A percentile compares a stretch with the other conserved stretches of the same genome.
These are phyloP conservation scores for Scolecobasidium constrictum DNA, from an alignment of 2,329 filamentous ascomycete genomes.

Conservation along the genomic window DNA sequence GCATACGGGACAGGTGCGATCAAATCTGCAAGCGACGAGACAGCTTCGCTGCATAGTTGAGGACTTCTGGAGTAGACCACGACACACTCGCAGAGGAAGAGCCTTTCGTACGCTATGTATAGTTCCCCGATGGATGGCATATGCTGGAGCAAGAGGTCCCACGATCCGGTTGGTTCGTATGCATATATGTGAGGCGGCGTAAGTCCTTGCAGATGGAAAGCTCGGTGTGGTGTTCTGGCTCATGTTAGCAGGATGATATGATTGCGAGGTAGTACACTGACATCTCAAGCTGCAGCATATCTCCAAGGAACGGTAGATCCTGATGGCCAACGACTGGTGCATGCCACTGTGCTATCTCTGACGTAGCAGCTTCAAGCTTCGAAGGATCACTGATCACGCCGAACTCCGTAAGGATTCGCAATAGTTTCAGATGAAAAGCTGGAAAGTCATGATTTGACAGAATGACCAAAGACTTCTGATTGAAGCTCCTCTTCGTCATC, in stretches of 20 bases:
- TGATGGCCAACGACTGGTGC: slow-evolving; percentile 25
- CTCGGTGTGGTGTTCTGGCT: slow-evolving; percentile 25
- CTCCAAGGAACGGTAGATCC: slow-evolving; percentile 28
- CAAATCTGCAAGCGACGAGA: slow-evolving; percentile 28
- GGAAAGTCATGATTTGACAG: slow-evolving; percentile 30
- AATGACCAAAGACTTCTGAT: slow-evolving; percentile 28
- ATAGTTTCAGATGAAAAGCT: slow-evolving; percentile 23
- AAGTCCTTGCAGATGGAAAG: slow-evolving; percentile 29
- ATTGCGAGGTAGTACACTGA: too few species aligned
- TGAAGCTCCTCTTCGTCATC: slow-evolving; percentile 31
- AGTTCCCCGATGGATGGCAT: slow-evolving; percentile 30
- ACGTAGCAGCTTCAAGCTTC: slow-evolving; percentile 25
- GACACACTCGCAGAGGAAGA: slow-evolving; percentile 29
- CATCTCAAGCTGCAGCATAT: slow-evolving; percentile 25
- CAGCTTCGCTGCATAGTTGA: slow-evolving; percentile 27
- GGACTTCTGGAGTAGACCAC: slow-evolving; percentile 31
- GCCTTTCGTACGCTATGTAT: slow-evolving; percentile 28
- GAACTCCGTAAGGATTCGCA: slow-evolving; percentile 25
- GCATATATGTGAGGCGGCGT: slow-evolving; percentile 22
- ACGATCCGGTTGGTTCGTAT: slow-evolving; percentile 28
- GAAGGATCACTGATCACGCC: slow-evolving; percentile 27
- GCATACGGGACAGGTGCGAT: slow-evolving; percentile 29
- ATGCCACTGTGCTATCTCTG: slow-evolving; percentile 25
- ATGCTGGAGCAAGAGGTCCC: slow-evolving; percentile 27
- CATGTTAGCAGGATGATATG: too few species aligned